Conservation (phyloP, 2,329 filamentous ascomycete genomes). For the Fusarium sp. region DNA sequence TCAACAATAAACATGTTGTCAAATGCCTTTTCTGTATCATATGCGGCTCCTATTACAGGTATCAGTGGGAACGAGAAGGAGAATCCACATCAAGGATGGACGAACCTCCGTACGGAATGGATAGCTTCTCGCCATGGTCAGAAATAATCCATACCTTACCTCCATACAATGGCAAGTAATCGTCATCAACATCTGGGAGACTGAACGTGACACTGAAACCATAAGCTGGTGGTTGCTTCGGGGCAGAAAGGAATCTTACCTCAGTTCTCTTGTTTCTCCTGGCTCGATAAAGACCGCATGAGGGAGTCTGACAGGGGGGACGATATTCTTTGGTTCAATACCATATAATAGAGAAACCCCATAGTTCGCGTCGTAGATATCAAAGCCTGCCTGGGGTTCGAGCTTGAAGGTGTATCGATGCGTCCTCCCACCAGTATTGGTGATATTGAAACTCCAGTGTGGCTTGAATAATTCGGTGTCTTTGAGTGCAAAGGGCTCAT, state of each 20-base stretch:
- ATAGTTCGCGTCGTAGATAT: constrained; percentile 48
- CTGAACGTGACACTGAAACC: constrained; percentile 46
- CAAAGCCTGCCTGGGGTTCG: constrained; percentile 56
- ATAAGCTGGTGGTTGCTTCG: not conserved
- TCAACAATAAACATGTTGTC: constrained; percentile 52
- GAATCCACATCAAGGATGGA: not conserved
- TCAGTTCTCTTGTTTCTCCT: constrained; percentile 45
- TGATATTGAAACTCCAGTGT: constrained; percentile 54
- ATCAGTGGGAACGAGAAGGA: not conserved
- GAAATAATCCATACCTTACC: constrained; percentile 57
- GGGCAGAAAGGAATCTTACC: constrained; percentile 33
- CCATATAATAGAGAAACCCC: constrained; percentile 47
- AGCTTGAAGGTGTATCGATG: constrained; percentile 56
- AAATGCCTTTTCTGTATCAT: constrained; percentile 55
- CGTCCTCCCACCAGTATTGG: constrained; percentile 56
- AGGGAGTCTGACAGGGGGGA: constrained; percentile 48
- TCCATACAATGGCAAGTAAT: constrained; percentile 57
- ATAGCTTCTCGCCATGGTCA: constrained; percentile 55
- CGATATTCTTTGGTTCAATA: constrained; percentile 46
- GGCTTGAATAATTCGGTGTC: constrained; percentile 59
- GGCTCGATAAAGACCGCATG: constrained; percentile 44
- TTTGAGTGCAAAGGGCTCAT: constrained; percentile 60
- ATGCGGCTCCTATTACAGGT: constrained; percentile 48
- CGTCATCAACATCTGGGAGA: constrained; percentile 48
- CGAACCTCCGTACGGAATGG: constrained; percentile 57